Evolutionary conservation across 2,329 filamentous ascomycete species (phyloP), one percentile per base, ranked within the genome.

Genomic region (Ophiostoma perfectum): DNA sequence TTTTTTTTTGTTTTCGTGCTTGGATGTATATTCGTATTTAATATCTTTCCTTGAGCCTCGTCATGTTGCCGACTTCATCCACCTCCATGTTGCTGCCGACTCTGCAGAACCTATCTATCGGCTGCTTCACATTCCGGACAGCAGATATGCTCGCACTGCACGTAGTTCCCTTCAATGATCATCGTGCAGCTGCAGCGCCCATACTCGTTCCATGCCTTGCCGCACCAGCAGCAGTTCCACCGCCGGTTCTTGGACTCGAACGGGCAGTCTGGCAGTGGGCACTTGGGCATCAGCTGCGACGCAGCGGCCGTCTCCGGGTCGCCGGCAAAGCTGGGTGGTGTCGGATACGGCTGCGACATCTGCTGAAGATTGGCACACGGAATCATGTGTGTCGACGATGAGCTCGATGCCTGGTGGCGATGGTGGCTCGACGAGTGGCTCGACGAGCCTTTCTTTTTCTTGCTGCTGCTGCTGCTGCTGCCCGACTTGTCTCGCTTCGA

Each of bases 211-310:
- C 80, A 80, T n/a, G 77, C 77, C 72, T 84, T 84, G 41, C 83
- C 83, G 69, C 83, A 85, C 82, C 82, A 84, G 75, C 83, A 85
- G 75, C 83, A 85, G 75, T 83, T 83, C 83, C 83, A 85, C 71
- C 75, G 79, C 44, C 83, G 78, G 68, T 81, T 80, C 69, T 80
- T 80, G 64, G 76, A 75, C 75, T 83, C 81, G 72, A 82, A 85
- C 7, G 83, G 82, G 67, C 83, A 85, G 65, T 77, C 76, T 7
- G 78, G 71, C 68, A 84, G 74, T 62, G 81, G 81, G 71, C 82
- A 84, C 69, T 79, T 78, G 64, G 80, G 79, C 36, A 73, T 73
- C 66, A 77, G 74, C 39, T 74, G 72, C 36, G 74, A 76, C 16
- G 72, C 65, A 5, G 74, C 73, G 42, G 74, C 74, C 18, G 73